Evolutionary conservation across 371 early-diverging fungal genomes (phyloP).

Genomic region (Haplosporangium sp.): DNA sequence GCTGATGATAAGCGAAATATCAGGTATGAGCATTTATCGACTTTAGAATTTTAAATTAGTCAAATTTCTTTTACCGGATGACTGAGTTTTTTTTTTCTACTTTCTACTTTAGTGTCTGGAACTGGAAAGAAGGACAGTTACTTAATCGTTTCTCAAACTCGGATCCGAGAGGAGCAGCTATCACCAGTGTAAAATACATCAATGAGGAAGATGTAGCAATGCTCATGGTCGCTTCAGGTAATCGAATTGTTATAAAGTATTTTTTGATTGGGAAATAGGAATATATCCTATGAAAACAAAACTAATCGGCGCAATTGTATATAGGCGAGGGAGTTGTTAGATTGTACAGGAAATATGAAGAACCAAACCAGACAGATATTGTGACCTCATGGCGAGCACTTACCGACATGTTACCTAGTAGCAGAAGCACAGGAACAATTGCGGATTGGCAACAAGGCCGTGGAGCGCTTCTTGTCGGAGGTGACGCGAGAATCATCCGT

Average conservation of each 20-base stretch:
- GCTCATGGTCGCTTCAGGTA: slow-evolving; percentile 84
- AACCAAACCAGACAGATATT: slow-evolving; percentile 69
- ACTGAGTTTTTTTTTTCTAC: background rate
- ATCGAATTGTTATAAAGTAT: slow-evolving; percentile 36
- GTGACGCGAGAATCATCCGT: slow-evolving; percentile 77
- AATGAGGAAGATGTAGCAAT: slow-evolving; percentile 92
- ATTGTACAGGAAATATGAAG: slow-evolving; percentile 80
- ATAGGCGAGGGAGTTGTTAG: slow-evolving; percentile 84
- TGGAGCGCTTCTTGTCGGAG: slow-evolving; percentile 78
- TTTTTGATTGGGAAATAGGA: no score
- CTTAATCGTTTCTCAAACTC: slow-evolving; percentile 77
- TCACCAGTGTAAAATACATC: slow-evolving; percentile 85
- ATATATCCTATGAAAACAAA: background rate
- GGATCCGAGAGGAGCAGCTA: slow-evolving; percentile 72
- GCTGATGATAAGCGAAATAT: slow-evolving; percentile 74
- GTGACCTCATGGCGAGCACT: slow-evolving; percentile 84
- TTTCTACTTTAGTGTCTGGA: slow-evolving; percentile 70
- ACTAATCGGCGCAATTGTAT: background rate
- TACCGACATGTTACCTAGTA: slow-evolving; percentile 75
- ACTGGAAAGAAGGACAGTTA: slow-evolving; percentile 75
- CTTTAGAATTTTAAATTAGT: no score
- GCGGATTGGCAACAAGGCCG: slow-evolving; percentile 85
- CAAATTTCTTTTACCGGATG: background rate
- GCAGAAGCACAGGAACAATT: slow-evolving; percentile 71
- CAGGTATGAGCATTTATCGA: slow-evolving; percentile 52